Evolutionary conservation across 441 rosid species (phyloP), one percentile per base, ranked within the genome.

Genomic region (Metrosideros polymorpha): DNA sequence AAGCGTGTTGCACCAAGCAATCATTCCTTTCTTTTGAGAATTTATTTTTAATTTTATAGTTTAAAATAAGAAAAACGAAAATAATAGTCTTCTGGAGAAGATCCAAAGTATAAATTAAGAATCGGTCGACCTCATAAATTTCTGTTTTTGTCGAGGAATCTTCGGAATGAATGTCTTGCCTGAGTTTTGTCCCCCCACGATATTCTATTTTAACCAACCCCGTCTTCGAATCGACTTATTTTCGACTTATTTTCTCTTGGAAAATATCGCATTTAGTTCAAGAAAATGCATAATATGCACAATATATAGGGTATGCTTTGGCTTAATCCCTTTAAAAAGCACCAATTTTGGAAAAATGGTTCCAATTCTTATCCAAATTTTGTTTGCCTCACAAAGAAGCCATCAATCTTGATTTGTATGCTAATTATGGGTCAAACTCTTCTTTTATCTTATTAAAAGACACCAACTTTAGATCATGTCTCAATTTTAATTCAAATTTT

Each of bases 121-220:
- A 35, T 10, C 6, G 5, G 0, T 1, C 0, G 7, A 35, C 22
- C 45, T 66, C 27, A 9, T 0, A 0, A 35, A 32, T 18, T 39
- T 55, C 2, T 18, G 1, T 19, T 66, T 35, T 66, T 32, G 45
- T 32, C 2, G 4, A 32, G 45, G 77, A 66, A 66, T 18, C 27
- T 57, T 0, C 0, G 18, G 2, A 57, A 13, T 13, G 9, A n/a
- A n/a, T 0, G 25, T 25, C n/a, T 4, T 61, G 39, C 39, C 12
- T 6, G 22, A 59, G 9, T 7, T 61, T 59, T 61, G 29, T 22
- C 39, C 39, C 71, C 5, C 71, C 71, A 61, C 24, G 0, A 15
- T 2, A 59, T 71, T 12, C n/a, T 71, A 42, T 39, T 39, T 39
- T 39, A 71, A 39, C 2, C 79, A 0, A 71, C 4, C n/a, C 3